A percentile compares a stretch with the other conserved stretches of the same genome.
phyloP scores from a whole-genome alignment of 495 filamentous ascomycete species.

The Penicillium verhagenii region DNA sequence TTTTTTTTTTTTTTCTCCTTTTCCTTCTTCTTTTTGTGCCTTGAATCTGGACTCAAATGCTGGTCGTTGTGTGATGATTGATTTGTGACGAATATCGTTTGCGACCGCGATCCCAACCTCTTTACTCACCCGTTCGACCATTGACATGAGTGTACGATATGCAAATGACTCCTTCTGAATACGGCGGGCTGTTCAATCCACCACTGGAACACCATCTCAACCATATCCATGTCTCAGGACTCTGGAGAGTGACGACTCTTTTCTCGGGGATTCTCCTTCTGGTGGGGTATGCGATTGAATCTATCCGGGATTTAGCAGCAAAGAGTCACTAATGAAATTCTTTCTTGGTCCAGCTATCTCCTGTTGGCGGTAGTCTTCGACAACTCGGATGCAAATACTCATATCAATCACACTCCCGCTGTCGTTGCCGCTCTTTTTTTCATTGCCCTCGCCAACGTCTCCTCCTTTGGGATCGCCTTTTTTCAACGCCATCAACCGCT shows the following conservation, averaged over 20 bases:
- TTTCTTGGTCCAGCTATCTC: constrained; percentile 22
- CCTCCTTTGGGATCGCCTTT: constrained; percentile 25
- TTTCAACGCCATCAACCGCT: constrained; percentile 17
- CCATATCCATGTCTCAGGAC: neutral
- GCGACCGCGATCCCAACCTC: neutral
- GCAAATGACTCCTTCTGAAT: constrained; percentile 2
- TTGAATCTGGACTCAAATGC: too few species aligned
- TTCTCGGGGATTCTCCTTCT: constrained; percentile 24
- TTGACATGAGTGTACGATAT: neutral
- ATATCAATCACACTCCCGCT: constrained; percentile 16
- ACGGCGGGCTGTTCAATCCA: neutral
- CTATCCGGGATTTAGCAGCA: neutral
- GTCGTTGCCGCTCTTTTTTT: constrained; percentile 23
- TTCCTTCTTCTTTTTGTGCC: too few species aligned
- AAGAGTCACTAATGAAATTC: neutral
- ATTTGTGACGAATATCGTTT: too few species aligned
- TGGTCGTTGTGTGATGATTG: too few species aligned
- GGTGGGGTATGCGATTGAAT: constrained; percentile 19
- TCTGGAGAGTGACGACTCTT: constrained; percentile 17
- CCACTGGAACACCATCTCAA: neutral
- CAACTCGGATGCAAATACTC: constrained; percentile 6
- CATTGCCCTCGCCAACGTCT: constrained; percentile 24
- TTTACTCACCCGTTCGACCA: neutral
- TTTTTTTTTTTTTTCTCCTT: too few species aligned
- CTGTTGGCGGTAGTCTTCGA: constrained; percentile 31